Percentiles rank a stretch among this genome's conserved stretches.
Evolutionary conservation across 2,329 filamentous ascomycete genomes (phyloP).

Genomic region (Escovopsis sp.): DNA sequence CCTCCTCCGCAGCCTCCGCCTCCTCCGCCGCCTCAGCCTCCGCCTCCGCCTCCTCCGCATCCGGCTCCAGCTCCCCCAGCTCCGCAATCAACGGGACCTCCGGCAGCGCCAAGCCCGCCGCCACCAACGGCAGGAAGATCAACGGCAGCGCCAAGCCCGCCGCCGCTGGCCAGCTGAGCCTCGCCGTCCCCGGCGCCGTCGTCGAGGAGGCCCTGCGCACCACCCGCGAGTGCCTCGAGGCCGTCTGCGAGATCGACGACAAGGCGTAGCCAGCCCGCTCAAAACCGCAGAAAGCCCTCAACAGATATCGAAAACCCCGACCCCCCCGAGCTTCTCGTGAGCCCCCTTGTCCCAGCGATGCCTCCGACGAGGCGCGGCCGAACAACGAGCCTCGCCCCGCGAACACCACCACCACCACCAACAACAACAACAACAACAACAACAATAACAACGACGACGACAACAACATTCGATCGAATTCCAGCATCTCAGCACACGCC

Average conservation of each 20-base stretch:
- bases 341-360: too few species aligned
- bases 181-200: slow-evolving; percentile 45
- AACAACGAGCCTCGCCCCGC: neutral
- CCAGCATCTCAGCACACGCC: too few species aligned
- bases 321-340: too few species aligned
- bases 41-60: slow-evolving; percentile 12
- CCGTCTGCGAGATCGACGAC: slow-evolving; percentile 27
- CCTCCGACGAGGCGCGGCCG: too few species aligned
- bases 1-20: neutral
- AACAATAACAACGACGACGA: too few species aligned
- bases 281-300: too few species aligned
- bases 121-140: slow-evolving; percentile 17
- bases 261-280: slow-evolving; percentile 8
- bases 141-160: slow-evolving; percentile 9
- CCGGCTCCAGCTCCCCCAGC: slow-evolving; percentile 1
- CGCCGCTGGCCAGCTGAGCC: slow-evolving; percentile 17
- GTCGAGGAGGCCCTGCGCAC: slow-evolving; percentile 47
- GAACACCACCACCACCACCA: too few species aligned
- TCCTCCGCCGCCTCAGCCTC: slow-evolving; percentile 9
- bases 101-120: slow-evolving; percentile 7
- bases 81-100: neutral
- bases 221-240: slow-evolving; percentile 43
- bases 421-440: too few species aligned
- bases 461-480: too few species aligned
- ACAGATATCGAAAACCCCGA: too few species aligned